Conservation (phyloP, 129 eudicot species). For the Gnaphalium uliginosum region DNA sequence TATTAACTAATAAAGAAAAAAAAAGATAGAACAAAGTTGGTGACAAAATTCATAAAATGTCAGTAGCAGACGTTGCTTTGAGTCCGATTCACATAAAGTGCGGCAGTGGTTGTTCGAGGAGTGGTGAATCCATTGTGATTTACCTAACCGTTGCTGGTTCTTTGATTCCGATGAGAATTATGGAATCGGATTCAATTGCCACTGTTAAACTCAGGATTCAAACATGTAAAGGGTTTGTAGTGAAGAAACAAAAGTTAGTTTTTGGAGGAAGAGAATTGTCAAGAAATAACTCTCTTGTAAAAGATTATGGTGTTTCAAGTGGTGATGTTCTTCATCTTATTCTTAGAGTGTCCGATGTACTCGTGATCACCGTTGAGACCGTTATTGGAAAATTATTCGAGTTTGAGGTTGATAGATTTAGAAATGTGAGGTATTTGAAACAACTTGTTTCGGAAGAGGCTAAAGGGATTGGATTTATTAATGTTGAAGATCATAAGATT, state of each 20-base stretch:
- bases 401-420: constrained; percentile 56
- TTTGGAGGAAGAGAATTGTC: constrained; percentile 71
- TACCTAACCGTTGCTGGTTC: constrained; percentile 60
- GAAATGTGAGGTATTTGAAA: constrained; percentile 57
- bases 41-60: constrained; percentile 42
- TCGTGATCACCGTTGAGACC: constrained; percentile 53
- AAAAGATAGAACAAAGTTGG: neutral
- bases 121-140: constrained; percentile 53
- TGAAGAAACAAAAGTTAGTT: constrained; percentile 67
- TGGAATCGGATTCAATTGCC: constrained; percentile 79
- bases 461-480: constrained; percentile 38
- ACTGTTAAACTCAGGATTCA: constrained; percentile 69
- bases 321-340: constrained; percentile 68
- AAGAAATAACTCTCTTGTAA: constrained; percentile 54
- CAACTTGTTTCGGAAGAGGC: constrained; percentile 52
- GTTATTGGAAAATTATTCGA: constrained; percentile 55
- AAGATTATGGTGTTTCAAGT: constrained; percentile 62
- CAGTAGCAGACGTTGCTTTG: constrained; percentile 66
- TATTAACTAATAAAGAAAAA: neutral
- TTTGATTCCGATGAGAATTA: constrained; percentile 58
- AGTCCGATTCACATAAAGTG: constrained; percentile 44
- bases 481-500: constrained; percentile 49
- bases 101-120: constrained; percentile 38
- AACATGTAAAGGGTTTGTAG: constrained; percentile 66
- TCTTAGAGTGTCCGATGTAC: constrained; percentile 58